Base-by-base conservation (phyloP, 306 rosid species). In the Sphenostylis stenocarpa region DNA sequence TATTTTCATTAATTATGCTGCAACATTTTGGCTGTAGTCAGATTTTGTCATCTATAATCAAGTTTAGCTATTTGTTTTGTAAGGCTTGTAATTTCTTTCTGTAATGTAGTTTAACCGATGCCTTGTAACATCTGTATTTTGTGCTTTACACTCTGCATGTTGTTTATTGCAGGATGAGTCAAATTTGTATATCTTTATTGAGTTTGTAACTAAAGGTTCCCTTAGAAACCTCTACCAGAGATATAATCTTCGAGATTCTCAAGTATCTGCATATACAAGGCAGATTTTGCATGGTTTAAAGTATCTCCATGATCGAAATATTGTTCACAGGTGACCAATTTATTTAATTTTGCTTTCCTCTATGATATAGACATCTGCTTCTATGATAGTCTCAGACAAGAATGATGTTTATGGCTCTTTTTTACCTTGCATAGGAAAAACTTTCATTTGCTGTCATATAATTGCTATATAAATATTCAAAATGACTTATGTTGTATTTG, bases 151-250 rank as follows among this genome's bases (percentile, higher is more conserved):
- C 21, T 70, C 36, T 81, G 51, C 65, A 47, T 49, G 29, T 63
- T 85, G 52, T 62, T 72, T 39, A 56, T 81, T 85, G 71, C 89
- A 92, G 96, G 90, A 87, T 83, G 90, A 77, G 47, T 92, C 97
- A 70, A 88, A 88, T 20, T 85, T 92, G 28, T 92, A 88, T 81
- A 92, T 92, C 77, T 92, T 90, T 83, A 89, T 92, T n/a, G 97
- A 92, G 87, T 77, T 92, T 55, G 96, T 92, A 76, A 83, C 96
- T 4, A 83, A 87, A 76, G 97, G 97, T 51, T 92, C 97, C 82
- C 91, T 92, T 41, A 77, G 73, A 77, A 80, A 47, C 52, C 87
- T 92, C 67, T 90, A 90, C 82, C 85, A 78, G 57, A 88, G 72
- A 16, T 87, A 76, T 67, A 65, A 44, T 70, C 96, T 92, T 76